Percentiles rank a stretch among this genome's conserved stretches.
phyloP scores from a whole-genome alignment of 1,284 basidiomycete genomes.

The Afroboletus lepidellus region DNA sequence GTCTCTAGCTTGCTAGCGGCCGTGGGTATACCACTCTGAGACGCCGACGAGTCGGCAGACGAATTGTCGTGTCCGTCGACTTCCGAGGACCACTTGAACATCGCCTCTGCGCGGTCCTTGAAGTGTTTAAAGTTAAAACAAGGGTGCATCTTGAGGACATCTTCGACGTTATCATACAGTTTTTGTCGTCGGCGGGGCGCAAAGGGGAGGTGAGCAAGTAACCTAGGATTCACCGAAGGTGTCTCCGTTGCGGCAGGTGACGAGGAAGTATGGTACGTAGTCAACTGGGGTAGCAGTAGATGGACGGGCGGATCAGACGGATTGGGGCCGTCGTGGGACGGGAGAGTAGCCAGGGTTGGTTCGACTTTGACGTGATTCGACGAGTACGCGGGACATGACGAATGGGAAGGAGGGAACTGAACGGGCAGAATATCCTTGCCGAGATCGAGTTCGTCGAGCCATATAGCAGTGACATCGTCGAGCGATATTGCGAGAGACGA shows the following conservation, averaged over 20 bases:
- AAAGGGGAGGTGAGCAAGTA: constrained; percentile 42
- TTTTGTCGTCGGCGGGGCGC: constrained; percentile 37
- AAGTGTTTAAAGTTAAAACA: constrained; percentile 53
- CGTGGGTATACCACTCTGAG: constrained; percentile 9
- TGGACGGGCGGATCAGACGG: constrained; percentile 26
- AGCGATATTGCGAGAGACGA: constrained; percentile 54
- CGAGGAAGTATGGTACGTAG: constrained; percentile 24
- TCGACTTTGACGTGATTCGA: constrained; percentile 47
- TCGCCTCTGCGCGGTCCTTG: constrained; percentile 43
- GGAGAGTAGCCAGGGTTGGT: constrained; percentile 36
- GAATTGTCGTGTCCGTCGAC: constrained; percentile 18
- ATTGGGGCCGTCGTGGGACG: constrained; percentile 12
- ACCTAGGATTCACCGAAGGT: constrained; percentile 39
- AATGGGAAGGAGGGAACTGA: constrained; percentile 17
- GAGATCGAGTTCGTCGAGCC: constrained; percentile 52
- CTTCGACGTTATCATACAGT: constrained; percentile 41
- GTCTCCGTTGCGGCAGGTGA: constrained; percentile 23
- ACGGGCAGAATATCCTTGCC: constrained; percentile 25
- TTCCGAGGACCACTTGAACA: constrained; percentile 43
- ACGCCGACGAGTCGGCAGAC: constrained; percentile 7
- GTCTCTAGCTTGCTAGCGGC: constrained; percentile 25
- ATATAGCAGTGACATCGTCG: constrained; percentile 57
- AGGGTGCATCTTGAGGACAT: constrained; percentile 48
- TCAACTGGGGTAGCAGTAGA: constrained; percentile 25
- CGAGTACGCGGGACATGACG: constrained; percentile 12